A percentile compares a stretch with the other conserved stretches of the same genome.
These are phyloP conservation scores for Fusarium agapanthi DNA, from an alignment of 2,329 filamentous ascomycete species.

Conservation along the genomic window DNA sequence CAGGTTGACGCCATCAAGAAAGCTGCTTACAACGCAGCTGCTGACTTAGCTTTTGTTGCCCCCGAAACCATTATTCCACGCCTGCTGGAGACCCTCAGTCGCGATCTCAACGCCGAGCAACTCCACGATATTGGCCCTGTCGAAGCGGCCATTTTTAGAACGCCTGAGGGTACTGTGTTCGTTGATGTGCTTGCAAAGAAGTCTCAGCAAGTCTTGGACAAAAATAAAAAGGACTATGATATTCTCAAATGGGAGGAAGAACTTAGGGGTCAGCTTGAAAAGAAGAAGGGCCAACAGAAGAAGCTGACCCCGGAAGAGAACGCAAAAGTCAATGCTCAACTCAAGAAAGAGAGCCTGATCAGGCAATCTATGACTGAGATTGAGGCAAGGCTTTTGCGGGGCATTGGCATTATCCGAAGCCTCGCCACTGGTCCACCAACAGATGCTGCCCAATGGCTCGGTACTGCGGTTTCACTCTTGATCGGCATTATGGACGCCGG, in stretches of 20 bases:
- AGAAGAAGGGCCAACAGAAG: slow-evolving; percentile 90
- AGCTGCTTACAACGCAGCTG: slow-evolving; percentile 85
- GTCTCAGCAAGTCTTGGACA: slow-evolving; percentile 73
- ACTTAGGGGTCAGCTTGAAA: slow-evolving; percentile 83
- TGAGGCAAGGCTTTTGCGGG: slow-evolving; percentile 78
- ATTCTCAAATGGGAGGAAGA: slow-evolving; percentile 98
- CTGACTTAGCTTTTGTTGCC: slow-evolving; percentile 92
- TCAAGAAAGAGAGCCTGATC: slow-evolving; percentile 86
- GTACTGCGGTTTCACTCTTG: slow-evolving; percentile 77
- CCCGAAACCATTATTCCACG: slow-evolving; percentile 81
- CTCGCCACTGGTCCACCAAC: slow-evolving; percentile 90
- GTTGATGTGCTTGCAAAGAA: slow-evolving; percentile 92
- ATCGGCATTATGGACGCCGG: slow-evolving; percentile 81
- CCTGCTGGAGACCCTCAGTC: slow-evolving; percentile 76
- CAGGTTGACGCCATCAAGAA: slow-evolving; percentile 58
- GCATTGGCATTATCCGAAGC: slow-evolving; percentile 84
- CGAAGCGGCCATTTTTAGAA: slow-evolving; percentile 92
- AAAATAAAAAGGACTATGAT: slow-evolving; percentile 94
- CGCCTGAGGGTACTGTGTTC: slow-evolving; percentile 86
- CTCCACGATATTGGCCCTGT: slow-evolving; percentile 80
- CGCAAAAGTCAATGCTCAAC: slow-evolving; percentile 87
- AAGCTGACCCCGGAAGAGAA: slow-evolving; percentile 92
- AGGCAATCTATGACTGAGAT: slow-evolving; percentile 75
- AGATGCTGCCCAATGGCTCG: slow-evolving; percentile 88
- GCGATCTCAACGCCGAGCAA: slow-evolving; percentile 76